These are phyloP conservation scores for Microglena sp. DNA, from an alignment of 139 green algal species.

Conservation along the genomic window DNA sequence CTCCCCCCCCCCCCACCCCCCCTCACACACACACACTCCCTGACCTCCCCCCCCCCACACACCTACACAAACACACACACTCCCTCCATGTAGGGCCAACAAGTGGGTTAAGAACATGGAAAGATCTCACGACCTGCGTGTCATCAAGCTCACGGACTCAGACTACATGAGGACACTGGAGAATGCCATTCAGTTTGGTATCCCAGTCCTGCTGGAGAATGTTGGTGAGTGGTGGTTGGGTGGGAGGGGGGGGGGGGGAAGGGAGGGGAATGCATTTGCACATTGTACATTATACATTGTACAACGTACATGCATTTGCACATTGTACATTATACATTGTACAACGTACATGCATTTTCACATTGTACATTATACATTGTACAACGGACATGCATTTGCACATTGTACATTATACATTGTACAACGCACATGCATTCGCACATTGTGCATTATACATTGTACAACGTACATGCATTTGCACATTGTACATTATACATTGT, in stretches of 20 bases:
- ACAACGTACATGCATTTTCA: too few relatives aligned
- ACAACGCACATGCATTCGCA: too few relatives aligned
- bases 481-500: too few relatives aligned
- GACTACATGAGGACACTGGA: conserved; percentile 63
- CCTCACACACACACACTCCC: neutral
- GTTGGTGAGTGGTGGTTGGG: conserved; percentile 7
- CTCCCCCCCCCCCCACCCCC: neutral
- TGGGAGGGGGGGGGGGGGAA: neutral
- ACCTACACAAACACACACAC: conserved; percentile 22
- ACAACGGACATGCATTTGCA: too few relatives aligned
- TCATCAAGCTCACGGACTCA: conserved; percentile 63
- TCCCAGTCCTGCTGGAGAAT: conserved; percentile 58
- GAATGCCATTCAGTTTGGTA: conserved; percentile 70
- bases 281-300: neutral
- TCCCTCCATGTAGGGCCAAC: conserved; percentile 55
- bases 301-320: too few relatives aligned
- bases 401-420: too few relatives aligned
- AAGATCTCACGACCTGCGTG: conserved; percentile 28
- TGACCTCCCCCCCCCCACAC: neutral
- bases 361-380: too few relatives aligned
- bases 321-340: too few relatives aligned
- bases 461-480: too few relatives aligned
- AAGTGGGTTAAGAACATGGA: conserved; percentile 72
- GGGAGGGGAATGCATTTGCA: neutral
- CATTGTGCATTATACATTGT: too few relatives aligned